A percentile compares a stretch with the other conserved stretches of the same genome.
Conservation (phyloP, 2,329 filamentous ascomycete species). For the Fusarium tuaranense region DNA sequence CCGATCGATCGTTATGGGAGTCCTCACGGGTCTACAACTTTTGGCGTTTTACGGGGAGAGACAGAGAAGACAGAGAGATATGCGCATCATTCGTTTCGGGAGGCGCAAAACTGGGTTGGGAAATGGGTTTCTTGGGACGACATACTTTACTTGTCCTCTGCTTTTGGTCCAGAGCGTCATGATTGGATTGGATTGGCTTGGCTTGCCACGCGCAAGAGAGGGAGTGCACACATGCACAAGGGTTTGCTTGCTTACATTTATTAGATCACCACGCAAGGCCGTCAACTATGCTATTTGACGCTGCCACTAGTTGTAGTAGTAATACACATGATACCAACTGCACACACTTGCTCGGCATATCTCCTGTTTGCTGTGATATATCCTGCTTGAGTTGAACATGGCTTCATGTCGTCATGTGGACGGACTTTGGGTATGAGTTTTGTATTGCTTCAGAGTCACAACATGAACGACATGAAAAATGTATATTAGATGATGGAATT, state of each 20-base stretch:
- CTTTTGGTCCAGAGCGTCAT: slow-evolving; percentile 37
- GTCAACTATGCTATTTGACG: slow-evolving; percentile 33
- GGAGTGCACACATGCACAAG: slow-evolving; percentile 24
- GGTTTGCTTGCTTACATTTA: slow-evolving; percentile 22
- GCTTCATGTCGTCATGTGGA: neutral
- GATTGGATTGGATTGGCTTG: slow-evolving; percentile 38
- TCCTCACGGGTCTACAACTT: slow-evolving; percentile 15
- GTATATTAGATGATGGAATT: slow-evolving; percentile 38
- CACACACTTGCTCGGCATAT: neutral
- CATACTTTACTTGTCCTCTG: slow-evolving; percentile 18
- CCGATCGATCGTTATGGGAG: slow-evolving; percentile 4
- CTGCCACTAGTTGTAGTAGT: slow-evolving; percentile 44
- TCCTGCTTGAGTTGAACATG: neutral
- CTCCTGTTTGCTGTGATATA: neutral
- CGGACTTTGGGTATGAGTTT: too few species aligned
- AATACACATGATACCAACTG: slow-evolving; percentile 44
- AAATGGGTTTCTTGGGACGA: slow-evolving; percentile 19
- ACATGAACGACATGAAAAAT: slow-evolving; percentile 33
- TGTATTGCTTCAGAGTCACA: neutral
- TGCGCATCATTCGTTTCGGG: slow-evolving; percentile 30
- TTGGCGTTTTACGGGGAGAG: slow-evolving; percentile 30
- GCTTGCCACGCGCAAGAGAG: slow-evolving; percentile 23
- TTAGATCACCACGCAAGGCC: slow-evolving; percentile 37
- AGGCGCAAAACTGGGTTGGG: slow-evolving; percentile 35
- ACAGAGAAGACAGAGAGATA: neutral